These are phyloP conservation scores for Hemerocallis citrina DNA, from an alignment of 106 monocot species.

Conservation along the genomic window DNA sequence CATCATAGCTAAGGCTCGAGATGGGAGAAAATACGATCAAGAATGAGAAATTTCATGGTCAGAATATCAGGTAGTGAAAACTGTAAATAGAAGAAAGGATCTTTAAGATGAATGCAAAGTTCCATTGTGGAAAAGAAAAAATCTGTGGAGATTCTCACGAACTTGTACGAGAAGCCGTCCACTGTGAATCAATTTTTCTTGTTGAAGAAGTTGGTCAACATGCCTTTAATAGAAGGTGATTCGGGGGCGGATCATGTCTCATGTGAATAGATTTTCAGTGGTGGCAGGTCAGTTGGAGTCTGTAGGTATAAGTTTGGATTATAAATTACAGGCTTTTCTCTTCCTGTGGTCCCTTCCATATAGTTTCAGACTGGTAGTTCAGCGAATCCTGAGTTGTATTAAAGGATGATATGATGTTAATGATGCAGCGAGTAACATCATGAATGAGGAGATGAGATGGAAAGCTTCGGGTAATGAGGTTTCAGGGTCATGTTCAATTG, in stretches of 20 bases:
- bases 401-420: not conserved
- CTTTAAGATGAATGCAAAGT: not conserved
- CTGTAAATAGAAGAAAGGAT: not conserved
- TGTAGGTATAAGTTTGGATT: not conserved
- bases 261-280: not conserved
- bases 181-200: not conserved
- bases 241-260: not conserved
- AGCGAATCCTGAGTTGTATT: not conserved
- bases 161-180: not conserved
- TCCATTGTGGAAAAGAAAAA: not conserved
- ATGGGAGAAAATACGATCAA: too few species aligned
- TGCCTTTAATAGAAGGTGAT: not conserved
- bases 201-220: not conserved
- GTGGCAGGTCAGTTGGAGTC: not conserved
- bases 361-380: not conserved
- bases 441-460: not conserved
- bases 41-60: not conserved
- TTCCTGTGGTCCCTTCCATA: not conserved
- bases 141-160: not conserved
- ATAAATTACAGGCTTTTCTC: not conserved
- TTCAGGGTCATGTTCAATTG: not conserved
- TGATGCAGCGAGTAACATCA: not conserved
- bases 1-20: too few species aligned
- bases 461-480: not conserved
- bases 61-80: not conserved